Conservation (phyloP, 1,139 yeast genomes). For the Arxiozyma heterogenica region DNA sequence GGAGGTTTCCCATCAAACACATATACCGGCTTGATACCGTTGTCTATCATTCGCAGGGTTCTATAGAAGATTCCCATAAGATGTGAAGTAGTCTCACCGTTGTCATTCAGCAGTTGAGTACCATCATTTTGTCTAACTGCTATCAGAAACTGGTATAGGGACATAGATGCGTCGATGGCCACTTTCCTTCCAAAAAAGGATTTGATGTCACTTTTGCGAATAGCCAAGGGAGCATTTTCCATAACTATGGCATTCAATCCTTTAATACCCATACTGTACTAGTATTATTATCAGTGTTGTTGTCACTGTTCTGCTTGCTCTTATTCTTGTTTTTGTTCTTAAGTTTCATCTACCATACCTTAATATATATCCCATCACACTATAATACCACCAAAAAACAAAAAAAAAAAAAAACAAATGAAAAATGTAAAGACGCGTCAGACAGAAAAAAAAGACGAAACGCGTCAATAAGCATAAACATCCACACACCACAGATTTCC, state of each 20-base stretch:
- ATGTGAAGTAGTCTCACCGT: constrained; percentile 92
- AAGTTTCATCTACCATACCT: too few species aligned
- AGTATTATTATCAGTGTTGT: background rate
- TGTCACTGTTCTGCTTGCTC: too few species aligned
- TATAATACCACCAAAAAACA: too few species aligned
- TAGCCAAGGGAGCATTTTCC: constrained; percentile 83
- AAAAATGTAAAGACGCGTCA: too few species aligned
- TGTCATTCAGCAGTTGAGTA: constrained; percentile 77
- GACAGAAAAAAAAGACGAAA: too few species aligned
- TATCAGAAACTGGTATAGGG: constrained; percentile 83
- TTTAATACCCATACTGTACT: constrained; percentile 55
- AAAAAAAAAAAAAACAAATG: too few species aligned
- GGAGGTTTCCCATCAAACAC: constrained; percentile 93
- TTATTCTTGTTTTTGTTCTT: too few species aligned
- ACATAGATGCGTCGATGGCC: constrained; percentile 83
- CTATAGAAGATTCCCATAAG: constrained; percentile 92
- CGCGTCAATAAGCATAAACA: too few species aligned
- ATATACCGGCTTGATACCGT: constrained; percentile 90
- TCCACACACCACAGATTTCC: too few species aligned
- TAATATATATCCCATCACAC: too few species aligned
- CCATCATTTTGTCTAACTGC: constrained; percentile 97
- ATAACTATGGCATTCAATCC: constrained; percentile 54
- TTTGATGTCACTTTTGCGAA: constrained; percentile 71
- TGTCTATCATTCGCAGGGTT: constrained; percentile 77
- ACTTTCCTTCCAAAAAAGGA: constrained; percentile 87